Conservation (phyloP, 768 basidiomycete species). For the Astraeus odoratus region DNA sequence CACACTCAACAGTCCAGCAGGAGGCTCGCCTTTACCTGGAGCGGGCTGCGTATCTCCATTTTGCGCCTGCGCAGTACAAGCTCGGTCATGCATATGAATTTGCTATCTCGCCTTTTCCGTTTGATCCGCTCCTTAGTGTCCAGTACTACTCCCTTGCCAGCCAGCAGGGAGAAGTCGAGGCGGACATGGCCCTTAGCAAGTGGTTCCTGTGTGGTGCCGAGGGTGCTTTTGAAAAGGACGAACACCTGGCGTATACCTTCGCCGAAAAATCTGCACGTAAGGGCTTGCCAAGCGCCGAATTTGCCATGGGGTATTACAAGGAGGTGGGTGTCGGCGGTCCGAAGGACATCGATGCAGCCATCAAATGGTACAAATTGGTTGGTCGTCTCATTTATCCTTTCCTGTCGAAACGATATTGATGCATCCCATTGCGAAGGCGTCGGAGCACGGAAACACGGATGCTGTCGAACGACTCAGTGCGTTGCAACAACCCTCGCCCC, state of each 20-base stretch:
- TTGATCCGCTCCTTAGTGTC: conserved; percentile 84
- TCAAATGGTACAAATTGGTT: conserved; percentile 71
- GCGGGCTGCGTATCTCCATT: conserved; percentile 77
- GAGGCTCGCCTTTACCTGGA: conserved; percentile 78
- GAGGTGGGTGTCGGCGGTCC: conserved; percentile 85
- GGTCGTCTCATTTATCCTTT: conserved; percentile 14
- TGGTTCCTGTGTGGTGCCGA: conserved; percentile 93
- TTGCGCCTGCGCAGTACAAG: conserved; percentile 86
- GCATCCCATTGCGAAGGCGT: too few relatives aligned
- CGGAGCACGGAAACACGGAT: conserved; percentile 73
- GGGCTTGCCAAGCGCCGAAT: conserved; percentile 77
- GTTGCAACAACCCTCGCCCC: conserved; percentile 53
- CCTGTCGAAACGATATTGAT: conserved; percentile 1
- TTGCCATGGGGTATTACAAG: conserved; percentile 92
- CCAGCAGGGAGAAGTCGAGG: conserved; percentile 84
- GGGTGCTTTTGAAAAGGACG: conserved; percentile 79
- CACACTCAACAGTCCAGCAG: conserved; percentile 37
- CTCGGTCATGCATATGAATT: conserved; percentile 91
- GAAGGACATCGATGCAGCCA: conserved; percentile 56
- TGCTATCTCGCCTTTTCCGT: conserved; percentile 75
- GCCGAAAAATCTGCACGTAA: conserved; percentile 80
- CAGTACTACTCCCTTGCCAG: conserved; percentile 84
- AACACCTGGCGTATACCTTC: conserved; percentile 78
- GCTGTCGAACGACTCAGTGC: conserved; percentile 69
- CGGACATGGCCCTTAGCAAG: conserved; percentile 94